Conservation (phyloP, 257 asterid species). For the Galeopsis tetrahit region DNA sequence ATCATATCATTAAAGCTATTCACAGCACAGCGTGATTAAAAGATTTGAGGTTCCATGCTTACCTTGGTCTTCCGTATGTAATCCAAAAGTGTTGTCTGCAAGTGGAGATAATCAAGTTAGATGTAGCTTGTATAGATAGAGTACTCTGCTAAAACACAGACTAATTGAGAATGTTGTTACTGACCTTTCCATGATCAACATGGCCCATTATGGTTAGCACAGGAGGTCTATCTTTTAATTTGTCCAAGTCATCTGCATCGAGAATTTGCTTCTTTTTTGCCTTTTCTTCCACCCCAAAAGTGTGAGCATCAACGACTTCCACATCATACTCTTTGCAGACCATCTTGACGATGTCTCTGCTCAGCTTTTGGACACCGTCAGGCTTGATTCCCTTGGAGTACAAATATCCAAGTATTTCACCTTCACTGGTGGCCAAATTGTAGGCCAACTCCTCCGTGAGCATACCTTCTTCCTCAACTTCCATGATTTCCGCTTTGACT, state of each 20-base stretch:
- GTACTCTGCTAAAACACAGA: slow-evolving; percentile 1
- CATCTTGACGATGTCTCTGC: slow-evolving; percentile 98
- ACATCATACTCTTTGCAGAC: slow-evolving; percentile 84
- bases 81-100: slow-evolving; percentile 96
- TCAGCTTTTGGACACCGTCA: slow-evolving; percentile 91
- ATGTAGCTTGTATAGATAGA: slow-evolving; percentile 8
- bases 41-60: slow-evolving; percentile 27
- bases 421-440: slow-evolving; percentile 90
- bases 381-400: slow-evolving; percentile 91
- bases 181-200: slow-evolving; percentile 99
- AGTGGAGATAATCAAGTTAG: slow-evolving; percentile 37
- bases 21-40: slow-evolving; percentile 3
- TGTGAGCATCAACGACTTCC: slow-evolving; percentile 85
- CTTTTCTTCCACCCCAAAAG: slow-evolving; percentile 80
- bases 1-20: slow-evolving; percentile 20
- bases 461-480: slow-evolving; percentile 96
- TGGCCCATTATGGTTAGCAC: slow-evolving; percentile 98
- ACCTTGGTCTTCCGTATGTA: slow-evolving; percentile 90
- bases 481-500: slow-evolving; percentile 85
- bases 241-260: slow-evolving; percentile 89
- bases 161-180: slow-evolving; percentile 27
- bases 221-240: slow-evolving; percentile 87
- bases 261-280: slow-evolving; percentile 87
- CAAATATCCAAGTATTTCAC: slow-evolving; percentile 82
- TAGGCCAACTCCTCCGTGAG: slow-evolving; percentile 80